Percentiles rank a stretch among this genome's conserved stretches.
Conservation (phyloP, 2,329 filamentous ascomycete genomes). For the Aspergillus fumigatiaffinis region DNA sequence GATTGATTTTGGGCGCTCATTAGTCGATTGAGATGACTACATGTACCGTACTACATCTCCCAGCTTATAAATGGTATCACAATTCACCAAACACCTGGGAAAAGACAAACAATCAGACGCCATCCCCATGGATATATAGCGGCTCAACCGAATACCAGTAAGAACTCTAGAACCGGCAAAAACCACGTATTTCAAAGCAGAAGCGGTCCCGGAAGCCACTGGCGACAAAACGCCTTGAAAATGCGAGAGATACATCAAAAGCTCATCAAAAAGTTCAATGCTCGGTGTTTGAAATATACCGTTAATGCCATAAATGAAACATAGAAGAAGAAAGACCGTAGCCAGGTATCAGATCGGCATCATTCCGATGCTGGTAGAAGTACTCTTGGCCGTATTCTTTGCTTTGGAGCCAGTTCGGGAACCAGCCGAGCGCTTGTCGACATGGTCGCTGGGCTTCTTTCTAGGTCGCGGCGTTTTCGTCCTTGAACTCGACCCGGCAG, state of each 20-base stretch:
- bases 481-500: slow-evolving; percentile 18
- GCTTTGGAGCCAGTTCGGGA: slow-evolving; percentile 23
- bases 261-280: slow-evolving; percentile 2
- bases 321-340: background rate
- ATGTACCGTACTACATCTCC: background rate
- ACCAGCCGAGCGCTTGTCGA: slow-evolving; percentile 16
- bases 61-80: background rate
- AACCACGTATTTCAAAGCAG: slow-evolving; percentile 9
- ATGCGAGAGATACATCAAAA: slow-evolving; percentile 11
- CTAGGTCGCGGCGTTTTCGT: slow-evolving; percentile 22
- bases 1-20: slow-evolving; percentile 49
- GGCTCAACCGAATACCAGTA: background rate
- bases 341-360: slow-evolving; percentile 33
- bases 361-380: slow-evolving; percentile 32
- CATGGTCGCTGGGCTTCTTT: slow-evolving; percentile 19
- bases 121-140: background rate
- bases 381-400: slow-evolving; percentile 14
- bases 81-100: background rate
- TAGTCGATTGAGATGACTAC: slow-evolving; percentile 21
- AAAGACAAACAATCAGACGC: background rate
- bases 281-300: slow-evolving; percentile 1
- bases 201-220: background rate
- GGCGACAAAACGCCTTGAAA: slow-evolving; percentile 10
- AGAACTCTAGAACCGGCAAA: background rate
- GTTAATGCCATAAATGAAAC: slow-evolving; percentile 8